Percentiles rank a stretch among this genome's conserved stretches.
These are phyloP conservation scores for Bipolaris sorokiniana DNA, from an alignment of 2,329 filamentous ascomycete species.

Conservation along the genomic window DNA sequence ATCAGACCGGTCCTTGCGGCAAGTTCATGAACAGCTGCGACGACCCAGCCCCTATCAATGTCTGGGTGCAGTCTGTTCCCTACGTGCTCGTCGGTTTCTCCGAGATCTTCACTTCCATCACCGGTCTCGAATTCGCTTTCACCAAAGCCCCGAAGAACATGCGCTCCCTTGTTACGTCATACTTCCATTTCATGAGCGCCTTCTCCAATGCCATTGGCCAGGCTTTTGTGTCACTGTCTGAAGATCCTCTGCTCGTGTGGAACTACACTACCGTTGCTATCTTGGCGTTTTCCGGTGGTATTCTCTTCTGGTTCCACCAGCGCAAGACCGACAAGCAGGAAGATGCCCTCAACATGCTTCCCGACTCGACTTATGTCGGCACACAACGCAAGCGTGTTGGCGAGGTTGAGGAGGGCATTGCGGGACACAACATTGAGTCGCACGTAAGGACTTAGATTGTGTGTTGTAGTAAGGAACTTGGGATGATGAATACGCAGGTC, in stretches of 20 bases:
- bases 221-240: slow-evolving; percentile 66
- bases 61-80: slow-evolving; percentile 60
- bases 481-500: not conserved
- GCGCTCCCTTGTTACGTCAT: slow-evolving; percentile 73
- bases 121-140: slow-evolving; percentile 76
- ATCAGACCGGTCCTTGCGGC: slow-evolving; percentile 67
- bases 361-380: slow-evolving; percentile 44
- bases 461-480: not conserved
- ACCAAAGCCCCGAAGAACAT: slow-evolving; percentile 80
- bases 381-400: slow-evolving; percentile 34
- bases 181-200: slow-evolving; percentile 74
- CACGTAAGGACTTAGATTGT: not conserved
- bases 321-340: slow-evolving; percentile 69
- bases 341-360: slow-evolving; percentile 70
- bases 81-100: slow-evolving; percentile 63
- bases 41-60: slow-evolving; percentile 65
- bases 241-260: slow-evolving; percentile 71
- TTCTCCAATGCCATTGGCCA: slow-evolving; percentile 74
- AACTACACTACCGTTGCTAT: slow-evolving; percentile 71
- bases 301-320: slow-evolving; percentile 73
- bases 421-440: not conserved
- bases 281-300: slow-evolving; percentile 66
- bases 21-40: slow-evolving; percentile 61
- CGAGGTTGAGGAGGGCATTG: slow-evolving; percentile 19
- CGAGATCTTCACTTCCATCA: slow-evolving; percentile 65